These are phyloP conservation scores for Neofusicoccum kwambonambiense DNA, from an alignment of 2,329 filamentous ascomycete species.

Conservation along the genomic window DNA sequence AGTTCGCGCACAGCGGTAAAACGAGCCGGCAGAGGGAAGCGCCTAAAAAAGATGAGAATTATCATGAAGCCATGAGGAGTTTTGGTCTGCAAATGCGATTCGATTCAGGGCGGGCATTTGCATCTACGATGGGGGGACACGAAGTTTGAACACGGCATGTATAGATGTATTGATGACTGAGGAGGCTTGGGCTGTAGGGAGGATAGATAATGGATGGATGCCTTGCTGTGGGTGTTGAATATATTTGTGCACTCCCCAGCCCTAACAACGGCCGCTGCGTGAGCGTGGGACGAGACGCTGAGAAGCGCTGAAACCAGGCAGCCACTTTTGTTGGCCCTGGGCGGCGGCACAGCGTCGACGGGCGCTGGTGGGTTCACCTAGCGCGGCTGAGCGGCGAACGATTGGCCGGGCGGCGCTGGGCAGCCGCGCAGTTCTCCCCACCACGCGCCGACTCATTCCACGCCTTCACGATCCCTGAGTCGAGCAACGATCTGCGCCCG, in stretches of 20 bases:
- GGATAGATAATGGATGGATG: background rate
- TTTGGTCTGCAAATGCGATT: background rate
- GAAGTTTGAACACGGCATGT: slow-evolving; percentile 2
- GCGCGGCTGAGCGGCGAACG: slow-evolving; percentile 5
- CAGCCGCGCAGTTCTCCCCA: slow-evolving; percentile 15
- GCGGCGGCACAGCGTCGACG: background rate
- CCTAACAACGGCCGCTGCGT: background rate
- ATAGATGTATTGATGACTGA: background rate
- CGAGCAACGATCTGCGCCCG: slow-evolving; percentile 16
- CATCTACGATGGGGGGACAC: background rate
- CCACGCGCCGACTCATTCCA: slow-evolving; percentile 14
- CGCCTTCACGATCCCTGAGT: slow-evolving; percentile 10
- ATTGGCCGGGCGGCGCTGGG: slow-evolving; percentile 10
- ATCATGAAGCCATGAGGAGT: background rate
- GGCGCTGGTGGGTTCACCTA: background rate
- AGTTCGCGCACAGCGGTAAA: background rate
- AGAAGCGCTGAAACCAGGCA: background rate
- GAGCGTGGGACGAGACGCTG: background rate
- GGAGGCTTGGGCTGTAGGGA: background rate
- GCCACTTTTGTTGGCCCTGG: background rate
- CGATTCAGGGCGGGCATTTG: background rate
- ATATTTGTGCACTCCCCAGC: background rate
- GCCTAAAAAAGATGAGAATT: background rate
- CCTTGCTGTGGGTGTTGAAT: background rate
- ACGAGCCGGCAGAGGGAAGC: background rate